These are phyloP conservation scores for Dipteronia dyeriana DNA, from an alignment of 345 rosid genomes.

Conservation along the genomic window DNA sequence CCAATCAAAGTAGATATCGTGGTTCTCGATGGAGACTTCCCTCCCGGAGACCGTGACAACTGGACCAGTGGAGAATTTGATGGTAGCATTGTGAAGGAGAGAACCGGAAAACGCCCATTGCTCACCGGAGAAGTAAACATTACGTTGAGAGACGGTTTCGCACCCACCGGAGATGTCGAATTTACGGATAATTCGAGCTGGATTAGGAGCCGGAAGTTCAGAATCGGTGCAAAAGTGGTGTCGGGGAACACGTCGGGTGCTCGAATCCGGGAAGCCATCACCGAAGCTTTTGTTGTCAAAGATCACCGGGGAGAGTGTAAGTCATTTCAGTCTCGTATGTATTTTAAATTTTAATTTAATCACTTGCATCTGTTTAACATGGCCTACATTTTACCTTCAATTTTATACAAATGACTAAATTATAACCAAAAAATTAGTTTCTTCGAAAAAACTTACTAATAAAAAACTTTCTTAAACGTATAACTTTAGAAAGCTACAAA, in stretches of 20 bases:
- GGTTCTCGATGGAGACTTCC: slow-evolving; percentile 83
- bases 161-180: slow-evolving; percentile 56
- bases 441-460: too few relatives aligned
- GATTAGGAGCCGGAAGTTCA: slow-evolving; percentile 79
- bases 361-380: too few relatives aligned
- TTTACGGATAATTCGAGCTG: slow-evolving; percentile 95
- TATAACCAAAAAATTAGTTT: too few relatives aligned
- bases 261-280: slow-evolving; percentile 66
- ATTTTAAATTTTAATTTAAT: too few relatives aligned
- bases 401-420: too few relatives aligned
- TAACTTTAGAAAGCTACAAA: not conserved
- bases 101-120: slow-evolving; percentile 84
- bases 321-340: slow-evolving; percentile 23
- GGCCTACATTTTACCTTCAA: not conserved
- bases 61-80: slow-evolving; percentile 78
- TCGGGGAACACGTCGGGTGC: slow-evolving; percentile 50
- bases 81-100: slow-evolving; percentile 59
- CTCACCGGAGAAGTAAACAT: slow-evolving; percentile 72
- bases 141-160: slow-evolving; percentile 57
- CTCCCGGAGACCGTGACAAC: slow-evolving; percentile 30
- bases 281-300: slow-evolving; percentile 74
- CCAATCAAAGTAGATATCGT: slow-evolving; percentile 68
- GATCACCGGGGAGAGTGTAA: slow-evolving; percentile 99
- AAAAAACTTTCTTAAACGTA: too few relatives aligned
- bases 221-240: slow-evolving; percentile 68